These are phyloP conservation scores for Pseudozyma flocculosa DNA, from an alignment of 1,284 basidiomycete species.

Conservation along the genomic window DNA sequence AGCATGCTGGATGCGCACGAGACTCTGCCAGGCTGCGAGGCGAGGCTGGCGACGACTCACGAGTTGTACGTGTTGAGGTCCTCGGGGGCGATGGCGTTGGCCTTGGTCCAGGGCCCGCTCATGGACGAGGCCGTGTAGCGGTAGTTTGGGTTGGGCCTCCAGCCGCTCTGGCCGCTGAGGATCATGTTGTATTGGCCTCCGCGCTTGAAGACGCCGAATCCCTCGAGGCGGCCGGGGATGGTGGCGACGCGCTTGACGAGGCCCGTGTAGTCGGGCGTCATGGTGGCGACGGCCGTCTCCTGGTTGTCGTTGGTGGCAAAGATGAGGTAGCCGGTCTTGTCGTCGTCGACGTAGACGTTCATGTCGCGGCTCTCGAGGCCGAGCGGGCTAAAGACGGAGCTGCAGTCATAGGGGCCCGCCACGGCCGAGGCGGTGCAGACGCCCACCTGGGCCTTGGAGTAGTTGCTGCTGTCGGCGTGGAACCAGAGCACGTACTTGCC, in stretches of 20 bases:
- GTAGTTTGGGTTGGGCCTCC: constrained; percentile 18
- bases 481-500: constrained; percentile 22
- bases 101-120: constrained; percentile 1
- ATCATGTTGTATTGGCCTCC: constrained; percentile 17
- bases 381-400: constrained; percentile 15
- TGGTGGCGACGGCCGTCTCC: constrained; percentile 6
- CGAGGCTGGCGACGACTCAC: too few relatives aligned
- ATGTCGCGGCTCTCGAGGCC: constrained; percentile 20
- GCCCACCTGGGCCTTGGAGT: constrained; percentile 15
- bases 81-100: constrained; percentile 7
- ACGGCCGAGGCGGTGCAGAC: constrained; percentile 6
- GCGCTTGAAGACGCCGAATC: constrained; percentile 12
- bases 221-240: constrained; percentile 11
- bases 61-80: constrained; percentile 15
- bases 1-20: too few relatives aligned
- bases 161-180: constrained; percentile 10
- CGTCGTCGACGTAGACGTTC: constrained; percentile 16
- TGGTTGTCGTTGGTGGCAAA: constrained; percentile 19
- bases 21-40: too few relatives aligned
- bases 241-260: constrained; percentile 2
- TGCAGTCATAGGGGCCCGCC: constrained; percentile 12
- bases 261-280: constrained; percentile 12
- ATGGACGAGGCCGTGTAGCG: constrained; percentile 6
- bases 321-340: constrained; percentile 7
- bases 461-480: constrained; percentile 18